These are phyloP conservation scores for Prunus mume DNA, from an alignment of 306 rosid genomes.

Conservation along the genomic window DNA sequence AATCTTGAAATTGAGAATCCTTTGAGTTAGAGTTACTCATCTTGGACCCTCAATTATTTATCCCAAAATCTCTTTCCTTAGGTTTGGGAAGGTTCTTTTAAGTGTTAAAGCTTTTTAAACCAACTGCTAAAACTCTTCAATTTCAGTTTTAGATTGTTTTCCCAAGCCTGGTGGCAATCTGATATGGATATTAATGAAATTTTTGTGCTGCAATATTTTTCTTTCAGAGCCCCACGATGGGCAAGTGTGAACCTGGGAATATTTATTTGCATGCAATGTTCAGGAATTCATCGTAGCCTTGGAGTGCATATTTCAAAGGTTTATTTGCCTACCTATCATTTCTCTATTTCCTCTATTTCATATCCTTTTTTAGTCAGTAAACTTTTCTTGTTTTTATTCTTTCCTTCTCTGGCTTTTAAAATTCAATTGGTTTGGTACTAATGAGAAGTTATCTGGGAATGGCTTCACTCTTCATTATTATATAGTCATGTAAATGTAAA, in stretches of 20 bases:
- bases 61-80: too few species aligned
- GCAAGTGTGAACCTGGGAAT: slow-evolving; percentile 94
- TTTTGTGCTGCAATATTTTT: not conserved
- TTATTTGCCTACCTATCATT: not conserved
- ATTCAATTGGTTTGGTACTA: not conserved
- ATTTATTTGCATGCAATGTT: slow-evolving; percentile 93
- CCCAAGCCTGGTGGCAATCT: not conserved
- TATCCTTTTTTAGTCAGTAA: not conserved
- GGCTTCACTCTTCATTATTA: not conserved
- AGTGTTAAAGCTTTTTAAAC: not conserved
- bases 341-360: not conserved
- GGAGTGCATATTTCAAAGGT: slow-evolving; percentile 98
- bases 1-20: not conserved
- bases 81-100: not conserved
- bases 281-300: slow-evolving; percentile 94
- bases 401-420: not conserved
- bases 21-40: not conserved
- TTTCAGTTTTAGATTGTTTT: not conserved
- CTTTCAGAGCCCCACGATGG: slow-evolving; percentile 93
- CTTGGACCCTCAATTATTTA: not conserved
- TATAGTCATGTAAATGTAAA: not conserved
- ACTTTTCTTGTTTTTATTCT: not conserved
- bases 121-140: not conserved
- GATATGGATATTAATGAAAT: not conserved
- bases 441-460: not conserved